Evolutionary conservation across 2,329 filamentous ascomycete genomes (phyloP), one percentile per base, ranked within the genome.

Genomic region (Aaosphaeria pasadenensis): DNA sequence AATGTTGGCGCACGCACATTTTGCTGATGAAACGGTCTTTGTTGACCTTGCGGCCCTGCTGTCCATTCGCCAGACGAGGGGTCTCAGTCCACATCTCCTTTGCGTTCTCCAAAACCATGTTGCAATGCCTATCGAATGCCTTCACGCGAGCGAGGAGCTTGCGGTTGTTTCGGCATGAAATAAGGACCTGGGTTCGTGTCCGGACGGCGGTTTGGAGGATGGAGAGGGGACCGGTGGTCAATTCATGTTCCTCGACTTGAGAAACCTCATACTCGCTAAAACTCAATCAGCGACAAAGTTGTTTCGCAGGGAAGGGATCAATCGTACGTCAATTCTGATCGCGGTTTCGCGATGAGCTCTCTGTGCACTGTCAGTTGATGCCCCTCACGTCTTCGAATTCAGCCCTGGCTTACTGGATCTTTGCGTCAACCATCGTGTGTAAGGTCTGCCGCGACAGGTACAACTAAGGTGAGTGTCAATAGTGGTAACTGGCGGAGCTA

Each of bases 61-160:
- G 94, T 57, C 92, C 92, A 57, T 86, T 87, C 24, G 88, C 85
- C 65, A 89, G 80, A 52, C 85, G 79, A 43, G 92, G 91, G 47
- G 88, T 94, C 77, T 99, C 94, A 7, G 91, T 96, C 94, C 94
- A 99, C 92, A 99, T 97, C 77, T 99, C 94, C 80, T 95, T 95
- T 39, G 95, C 91, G 60, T 96, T 96, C 78, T 96, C 91, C 42
- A 96, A 79, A 4, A 96, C 89, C 94, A 99, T 97, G 77, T 99
- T 99, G 83, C 91, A 97, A 75, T 99, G 94, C 52, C 94, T 83
- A 75, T 99, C 94, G 71, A 99, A 99, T 5, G 94, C 94, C 80
- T 99, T 99, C 67, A 99, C 92, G 56, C 94, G 88, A 44, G 92
- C 94, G 47, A 99, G 86, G 42, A 99, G 82, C 80, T 99, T 99